These are phyloP conservation scores for Colletotrichum melonis DNA, from an alignment of 2,329 filamentous ascomycete species.

Conservation along the genomic window DNA sequence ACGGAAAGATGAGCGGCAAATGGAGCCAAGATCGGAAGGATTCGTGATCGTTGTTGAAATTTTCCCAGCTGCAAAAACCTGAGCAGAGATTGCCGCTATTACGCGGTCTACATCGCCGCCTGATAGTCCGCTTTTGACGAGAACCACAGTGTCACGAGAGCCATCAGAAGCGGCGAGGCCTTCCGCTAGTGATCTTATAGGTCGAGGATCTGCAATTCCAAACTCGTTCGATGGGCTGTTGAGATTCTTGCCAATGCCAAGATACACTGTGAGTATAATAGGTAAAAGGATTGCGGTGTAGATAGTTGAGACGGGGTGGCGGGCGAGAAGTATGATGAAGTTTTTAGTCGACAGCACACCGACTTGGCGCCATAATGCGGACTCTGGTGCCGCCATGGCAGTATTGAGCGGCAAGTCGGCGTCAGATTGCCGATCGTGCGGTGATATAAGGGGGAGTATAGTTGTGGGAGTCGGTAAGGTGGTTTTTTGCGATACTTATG, in stretches of 20 bases:
- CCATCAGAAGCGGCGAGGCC: conserved; percentile 11
- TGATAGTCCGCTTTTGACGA: conserved; percentile 79
- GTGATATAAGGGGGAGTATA: not conserved
- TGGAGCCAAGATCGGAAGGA: conserved; percentile 45
- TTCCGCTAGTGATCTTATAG: conserved; percentile 68
- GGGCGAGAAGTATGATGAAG: conserved; percentile 64
- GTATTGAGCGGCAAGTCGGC: accelerated
- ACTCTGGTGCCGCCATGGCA: conserved; percentile 19
- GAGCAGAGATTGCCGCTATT: conserved; percentile 68
- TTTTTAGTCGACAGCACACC: conserved; percentile 73
- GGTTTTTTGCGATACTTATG: not conserved
- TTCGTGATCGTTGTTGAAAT: conserved; percentile 39
- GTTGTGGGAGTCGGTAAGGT: not conserved
- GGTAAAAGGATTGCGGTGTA: conserved; percentile 71
- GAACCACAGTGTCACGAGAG: conserved; percentile 73
- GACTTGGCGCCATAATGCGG: conserved; percentile 56
- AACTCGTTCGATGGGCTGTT: conserved; percentile 82
- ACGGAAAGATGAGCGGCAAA: conserved; percentile 69
- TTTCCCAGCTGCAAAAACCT: conserved; percentile 40
- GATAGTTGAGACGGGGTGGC: conserved; percentile 63
- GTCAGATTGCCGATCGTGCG: too few species aligned
- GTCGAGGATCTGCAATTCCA: conserved; percentile 73
- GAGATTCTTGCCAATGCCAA: conserved; percentile 81
- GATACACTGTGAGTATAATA: conserved; percentile 66
- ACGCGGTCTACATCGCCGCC: conserved; percentile 80